A percentile compares a stretch with the other conserved stretches of the same genome.
These are phyloP conservation scores for Spirogloea muscicola DNA, from an alignment of 139 green algal species.

Conservation along the genomic window DNA sequence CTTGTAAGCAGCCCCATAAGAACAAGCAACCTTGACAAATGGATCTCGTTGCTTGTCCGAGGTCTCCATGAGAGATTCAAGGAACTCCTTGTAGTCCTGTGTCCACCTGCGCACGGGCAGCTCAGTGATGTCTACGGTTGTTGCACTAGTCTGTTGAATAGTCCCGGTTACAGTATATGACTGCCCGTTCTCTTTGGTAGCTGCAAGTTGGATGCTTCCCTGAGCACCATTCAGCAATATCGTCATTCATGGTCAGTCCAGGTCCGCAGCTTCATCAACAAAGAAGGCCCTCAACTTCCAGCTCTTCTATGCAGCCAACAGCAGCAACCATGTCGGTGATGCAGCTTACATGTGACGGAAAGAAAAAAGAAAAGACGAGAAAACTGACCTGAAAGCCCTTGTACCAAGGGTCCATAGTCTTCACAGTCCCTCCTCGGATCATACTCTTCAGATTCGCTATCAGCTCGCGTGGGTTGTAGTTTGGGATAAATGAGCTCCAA, in stretches of 20 bases:
- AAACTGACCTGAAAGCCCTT: slow-evolving; percentile 53
- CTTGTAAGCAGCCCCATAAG: too few species aligned
- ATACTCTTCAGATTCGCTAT: slow-evolving; percentile 82
- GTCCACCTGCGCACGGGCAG: slow-evolving; percentile 96
- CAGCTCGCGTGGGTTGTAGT: slow-evolving; percentile 93
- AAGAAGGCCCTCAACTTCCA: too few species aligned
- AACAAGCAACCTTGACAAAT: slow-evolving; percentile 52
- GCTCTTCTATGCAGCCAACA: too few species aligned
- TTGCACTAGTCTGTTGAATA: slow-evolving; percentile 61
- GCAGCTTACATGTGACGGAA: too few species aligned
- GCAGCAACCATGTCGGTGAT: too few species aligned
- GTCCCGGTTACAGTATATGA: slow-evolving; percentile 70
- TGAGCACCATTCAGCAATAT: too few species aligned
- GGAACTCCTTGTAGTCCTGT: slow-evolving; percentile 97
- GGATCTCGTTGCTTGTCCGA: slow-evolving; percentile 59
- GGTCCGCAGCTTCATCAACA: too few species aligned
- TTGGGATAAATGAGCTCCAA: slow-evolving; percentile 95
- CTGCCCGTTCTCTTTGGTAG: slow-evolving; percentile 26
- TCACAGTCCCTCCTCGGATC: slow-evolving; percentile 68
- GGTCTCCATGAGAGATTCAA: slow-evolving; percentile 75
- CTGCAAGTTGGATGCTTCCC: too few species aligned
- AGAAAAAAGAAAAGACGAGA: neutral
- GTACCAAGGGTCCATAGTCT: slow-evolving; percentile 91
- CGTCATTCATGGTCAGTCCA: too few species aligned
- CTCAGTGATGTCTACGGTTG: slow-evolving; percentile 88